Evolutionary conservation across 192 early-diverging fungal genomes (phyloP), one percentile per base, ranked within the genome.

Genomic region (Obelidium mucronatum): DNA sequence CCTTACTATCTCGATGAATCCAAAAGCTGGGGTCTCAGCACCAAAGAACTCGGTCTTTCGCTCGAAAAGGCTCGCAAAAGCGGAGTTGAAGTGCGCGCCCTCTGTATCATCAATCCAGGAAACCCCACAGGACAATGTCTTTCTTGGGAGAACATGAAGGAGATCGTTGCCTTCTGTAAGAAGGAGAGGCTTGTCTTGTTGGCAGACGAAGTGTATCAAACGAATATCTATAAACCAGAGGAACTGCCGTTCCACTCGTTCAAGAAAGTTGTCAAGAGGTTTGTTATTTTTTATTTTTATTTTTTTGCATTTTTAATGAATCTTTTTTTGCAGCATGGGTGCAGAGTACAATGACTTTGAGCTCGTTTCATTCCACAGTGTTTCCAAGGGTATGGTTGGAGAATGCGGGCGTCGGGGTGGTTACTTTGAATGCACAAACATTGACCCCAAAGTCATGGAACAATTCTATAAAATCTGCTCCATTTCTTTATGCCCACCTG

Each of bases 121-220:
- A 99, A 99, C 89, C 97, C 97, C 26, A 99, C 97, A 2, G 97
- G 97, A 62, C 93, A 95, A 74, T 93, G 91, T 78, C 86, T 99
- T 52, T 80, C 81, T 22, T 85, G 89, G 78, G 85, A 93, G 44
- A 94, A 95, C 78, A 97, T 99, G 86, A 83, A 82, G 11, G 93
- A 85, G 84, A 93, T 99, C 54, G 90, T 99, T 60, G 85, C 88
- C 54, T 96, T 98, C 81, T 97, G 95, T 81, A 85, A 92, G 74
- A 78, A 82, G 55, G 91, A 99, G 78, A 86, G 78, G 30, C 82
- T 99, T 48, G 91, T 97, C 19, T 75, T 99, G 2, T 79, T 99
- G 30, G 97, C 97, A 1, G 97, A 99, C 83, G 97, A 99, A 77
- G 97, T 99, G 33, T 99, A 99, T 83, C 97, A 99, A 85, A 92